Conservation (phyloP, 2,329 filamentous ascomycete species). For the Thielaviopsis punctulata region DNA sequence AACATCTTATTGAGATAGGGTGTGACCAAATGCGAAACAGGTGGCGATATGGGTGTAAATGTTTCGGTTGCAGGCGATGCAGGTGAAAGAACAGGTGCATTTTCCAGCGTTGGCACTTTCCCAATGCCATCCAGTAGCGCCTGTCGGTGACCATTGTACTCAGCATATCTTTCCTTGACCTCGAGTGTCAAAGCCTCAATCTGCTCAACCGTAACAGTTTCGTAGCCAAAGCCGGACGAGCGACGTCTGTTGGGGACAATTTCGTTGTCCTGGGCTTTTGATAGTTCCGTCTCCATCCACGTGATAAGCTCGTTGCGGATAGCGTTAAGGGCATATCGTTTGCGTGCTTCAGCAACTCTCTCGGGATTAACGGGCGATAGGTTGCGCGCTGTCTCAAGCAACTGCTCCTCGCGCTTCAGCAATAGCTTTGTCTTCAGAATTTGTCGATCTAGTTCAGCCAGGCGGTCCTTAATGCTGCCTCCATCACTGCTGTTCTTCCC, state of each 20-base stretch:
- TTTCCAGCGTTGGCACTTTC: conserved; percentile 5
- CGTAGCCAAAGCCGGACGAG: conserved; percentile 6
- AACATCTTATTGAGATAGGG: conserved; percentile 40
- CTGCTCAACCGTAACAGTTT: conserved; percentile 7
- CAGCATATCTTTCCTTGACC: conserved; percentile 36
- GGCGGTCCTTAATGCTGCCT: conserved; percentile 21
- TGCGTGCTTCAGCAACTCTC: conserved; percentile 19
- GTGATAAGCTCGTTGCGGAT: conserved; percentile 43
- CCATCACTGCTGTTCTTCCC: conserved; percentile 25
- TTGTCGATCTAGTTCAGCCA: conserved; percentile 31
- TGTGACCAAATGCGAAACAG: conserved; percentile 28
- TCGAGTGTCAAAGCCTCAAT: conserved; percentile 15
- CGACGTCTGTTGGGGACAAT: neutral
- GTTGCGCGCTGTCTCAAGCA: conserved; percentile 31
- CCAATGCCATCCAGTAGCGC: conserved; percentile 18
- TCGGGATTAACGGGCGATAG: conserved; percentile 19
- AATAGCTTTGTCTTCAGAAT: conserved; percentile 40
- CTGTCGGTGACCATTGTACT: conserved; percentile 33
- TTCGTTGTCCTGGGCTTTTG: conserved; percentile 7
- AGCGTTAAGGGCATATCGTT: conserved; percentile 34
- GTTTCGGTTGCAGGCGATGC: neutral
- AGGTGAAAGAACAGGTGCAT: conserved; percentile 4
- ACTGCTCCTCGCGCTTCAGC: conserved; percentile 37
- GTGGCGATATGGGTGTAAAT: conserved; percentile 11
- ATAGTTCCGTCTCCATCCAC: conserved; percentile 47